Evolutionary conservation across 108 stramenopile species (phyloP).

Genomic region (Cyclotella atomus): DNA sequence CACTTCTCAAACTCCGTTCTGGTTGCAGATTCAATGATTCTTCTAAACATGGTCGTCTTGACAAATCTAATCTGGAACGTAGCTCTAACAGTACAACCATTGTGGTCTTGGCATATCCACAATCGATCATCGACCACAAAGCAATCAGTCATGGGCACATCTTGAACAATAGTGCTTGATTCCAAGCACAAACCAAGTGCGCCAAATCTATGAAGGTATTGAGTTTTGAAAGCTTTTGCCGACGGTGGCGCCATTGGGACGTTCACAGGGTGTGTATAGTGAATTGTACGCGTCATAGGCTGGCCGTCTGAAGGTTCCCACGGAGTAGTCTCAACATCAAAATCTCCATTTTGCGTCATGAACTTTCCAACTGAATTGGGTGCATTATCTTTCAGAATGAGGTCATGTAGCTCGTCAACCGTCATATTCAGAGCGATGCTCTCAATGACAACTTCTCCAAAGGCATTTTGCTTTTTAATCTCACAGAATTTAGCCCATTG

Average conservation of each 20-base stretch:
- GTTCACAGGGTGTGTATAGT: slow-evolving; percentile 81
- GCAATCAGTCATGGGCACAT: slow-evolving; percentile 90
- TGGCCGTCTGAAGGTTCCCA: slow-evolving; percentile 48
- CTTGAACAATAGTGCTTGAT: slow-evolving; percentile 71
- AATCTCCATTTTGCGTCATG: slow-evolving; percentile 61
- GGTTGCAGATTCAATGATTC: slow-evolving; percentile 70
- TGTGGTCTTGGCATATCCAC: slow-evolving; percentile 48
- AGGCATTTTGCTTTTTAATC: slow-evolving; percentile 31
- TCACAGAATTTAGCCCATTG: slow-evolving; percentile 27
- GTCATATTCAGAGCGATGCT: slow-evolving; percentile 34
- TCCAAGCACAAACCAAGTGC: slow-evolving; percentile 67
- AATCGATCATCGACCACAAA: slow-evolving; percentile 81
- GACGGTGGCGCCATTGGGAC: slow-evolving; percentile 86
- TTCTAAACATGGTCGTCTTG: slow-evolving; percentile 66
- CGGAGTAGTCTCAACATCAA: slow-evolving; percentile 48
- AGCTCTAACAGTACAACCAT: slow-evolving; percentile 47
- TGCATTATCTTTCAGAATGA: slow-evolving; percentile 66
- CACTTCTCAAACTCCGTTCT: slow-evolving; percentile 65
- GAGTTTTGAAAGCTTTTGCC: slow-evolving; percentile 76
- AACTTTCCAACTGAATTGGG: slow-evolving; percentile 51
- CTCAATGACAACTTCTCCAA: slow-evolving; percentile 32
- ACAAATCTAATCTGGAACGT: slow-evolving; percentile 75
- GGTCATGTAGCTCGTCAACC: slow-evolving; percentile 58
- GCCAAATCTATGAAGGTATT: slow-evolving; percentile 59
- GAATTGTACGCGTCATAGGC: slow-evolving; percentile 53